These are phyloP conservation scores for Mortierella sp. DNA, from an alignment of 371 early-diverging fungal species.

Conservation along the genomic window DNA sequence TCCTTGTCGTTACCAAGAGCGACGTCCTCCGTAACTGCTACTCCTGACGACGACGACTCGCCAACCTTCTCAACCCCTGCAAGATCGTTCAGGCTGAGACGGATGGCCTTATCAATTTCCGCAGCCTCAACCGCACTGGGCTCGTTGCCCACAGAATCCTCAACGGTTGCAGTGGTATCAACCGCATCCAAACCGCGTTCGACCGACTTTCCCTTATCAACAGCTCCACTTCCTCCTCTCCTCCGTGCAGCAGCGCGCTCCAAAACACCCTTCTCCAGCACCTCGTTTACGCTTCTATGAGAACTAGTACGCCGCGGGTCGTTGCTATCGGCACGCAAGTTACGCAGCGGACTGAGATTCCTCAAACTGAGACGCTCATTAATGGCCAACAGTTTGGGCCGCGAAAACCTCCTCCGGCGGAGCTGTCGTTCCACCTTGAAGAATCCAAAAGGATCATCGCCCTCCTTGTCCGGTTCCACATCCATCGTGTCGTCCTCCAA, in stretches of 20 bases:
- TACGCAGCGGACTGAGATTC: background rate
- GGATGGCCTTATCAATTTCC: slow-evolving; percentile 24
- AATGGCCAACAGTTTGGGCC: slow-evolving; percentile 31
- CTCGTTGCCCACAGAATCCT: background rate
- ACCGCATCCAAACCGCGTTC: background rate
- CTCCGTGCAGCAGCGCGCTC: slow-evolving; percentile 21
- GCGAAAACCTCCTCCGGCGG: slow-evolving; percentile 8
- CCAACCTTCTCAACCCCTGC: slow-evolving; percentile 1
- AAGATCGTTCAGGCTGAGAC: slow-evolving; percentile 14
- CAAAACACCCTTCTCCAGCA: slow-evolving; percentile 8
- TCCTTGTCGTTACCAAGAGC: background rate
- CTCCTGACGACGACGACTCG: background rate
- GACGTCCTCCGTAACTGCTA: background rate
- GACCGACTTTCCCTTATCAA: slow-evolving; percentile 26
- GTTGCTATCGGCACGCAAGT: background rate
- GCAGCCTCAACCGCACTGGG: background rate
- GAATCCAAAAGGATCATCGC: slow-evolving; percentile 51
- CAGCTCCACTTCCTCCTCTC: slow-evolving; percentile 14
- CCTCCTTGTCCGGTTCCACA: slow-evolving; percentile 1
- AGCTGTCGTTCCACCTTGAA: slow-evolving; percentile 31
- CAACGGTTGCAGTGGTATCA: background rate
- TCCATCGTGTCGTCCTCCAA: background rate
- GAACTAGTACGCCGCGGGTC: background rate
- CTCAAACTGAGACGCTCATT: slow-evolving; percentile 15
- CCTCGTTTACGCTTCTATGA: background rate